A percentile compares a stretch with the other conserved stretches of the same genome.
These are phyloP conservation scores for Euphorbia schlechtendalii DNA, from an alignment of 441 rosid species.

Conservation along the genomic window DNA sequence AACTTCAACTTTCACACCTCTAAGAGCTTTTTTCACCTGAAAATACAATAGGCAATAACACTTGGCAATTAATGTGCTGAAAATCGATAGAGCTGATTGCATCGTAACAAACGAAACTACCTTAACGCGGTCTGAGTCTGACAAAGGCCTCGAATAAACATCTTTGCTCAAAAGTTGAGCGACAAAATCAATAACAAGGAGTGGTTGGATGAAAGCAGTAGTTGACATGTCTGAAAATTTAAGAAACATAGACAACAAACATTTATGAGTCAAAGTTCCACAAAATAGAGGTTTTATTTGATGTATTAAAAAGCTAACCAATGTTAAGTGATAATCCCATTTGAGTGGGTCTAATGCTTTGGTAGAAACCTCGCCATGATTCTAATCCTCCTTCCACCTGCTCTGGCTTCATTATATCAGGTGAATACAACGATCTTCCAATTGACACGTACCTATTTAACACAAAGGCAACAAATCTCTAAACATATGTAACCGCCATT, in stretches of 20 bases:
- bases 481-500: too few relatives aligned
- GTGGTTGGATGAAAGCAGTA: slow-evolving; percentile 86
- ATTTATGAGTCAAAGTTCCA: neutral
- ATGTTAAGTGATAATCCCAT: slow-evolving; percentile 50
- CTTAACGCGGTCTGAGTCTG: slow-evolving; percentile 86
- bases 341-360: slow-evolving; percentile 50
- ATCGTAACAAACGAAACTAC: slow-evolving; percentile 16
- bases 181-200: slow-evolving; percentile 74
- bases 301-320: slow-evolving; percentile 20
- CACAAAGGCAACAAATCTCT: neutral
- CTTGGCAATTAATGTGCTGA: neutral
- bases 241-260: neutral
- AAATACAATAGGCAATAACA: neutral
- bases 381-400: slow-evolving; percentile 40
- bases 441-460: slow-evolving; percentile 30
- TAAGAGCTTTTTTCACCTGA: slow-evolving; percentile 45
- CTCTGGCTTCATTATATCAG: slow-evolving; percentile 29
- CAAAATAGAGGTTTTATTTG: neutral
- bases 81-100: too few relatives aligned
- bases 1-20: slow-evolving; percentile 51
- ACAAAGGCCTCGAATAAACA: slow-evolving; percentile 55
- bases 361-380: slow-evolving; percentile 49
- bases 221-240: slow-evolving; percentile 63
- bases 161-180: slow-evolving; percentile 70
- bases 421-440: slow-evolving; percentile 40